A percentile compares a stretch with the other conserved stretches of the same genome.
phyloP scores from a whole-genome alignment of 2,329 filamentous ascomycete species.

The Talaromyces sp. region DNA sequence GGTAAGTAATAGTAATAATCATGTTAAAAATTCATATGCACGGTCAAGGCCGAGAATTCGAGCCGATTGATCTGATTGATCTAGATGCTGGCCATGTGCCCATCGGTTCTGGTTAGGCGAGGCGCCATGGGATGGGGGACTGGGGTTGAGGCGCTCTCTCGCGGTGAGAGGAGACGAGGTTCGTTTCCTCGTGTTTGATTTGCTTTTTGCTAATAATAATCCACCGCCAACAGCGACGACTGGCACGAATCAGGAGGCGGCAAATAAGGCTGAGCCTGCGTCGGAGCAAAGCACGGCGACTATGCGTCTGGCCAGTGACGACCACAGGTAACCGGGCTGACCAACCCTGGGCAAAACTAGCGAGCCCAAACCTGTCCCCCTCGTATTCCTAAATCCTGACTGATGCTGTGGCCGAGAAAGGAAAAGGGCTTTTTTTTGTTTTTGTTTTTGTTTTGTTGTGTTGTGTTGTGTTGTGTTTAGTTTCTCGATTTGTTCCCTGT shows the following conservation, averaged over 20 bases:
- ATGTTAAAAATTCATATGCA: background rate
- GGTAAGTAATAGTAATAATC: no score
- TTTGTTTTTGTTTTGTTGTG: no score
- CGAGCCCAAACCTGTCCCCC: constrained; percentile 4
- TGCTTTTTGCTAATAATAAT: background rate
- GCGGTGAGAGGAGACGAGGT: no score
- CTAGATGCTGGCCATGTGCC: background rate
- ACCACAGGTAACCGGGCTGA: background rate
- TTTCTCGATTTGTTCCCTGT: background rate
- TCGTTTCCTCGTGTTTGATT: background rate
- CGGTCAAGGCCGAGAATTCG: background rate
- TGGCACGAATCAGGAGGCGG: background rate
- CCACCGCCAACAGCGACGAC: background rate
- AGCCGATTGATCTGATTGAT: background rate
- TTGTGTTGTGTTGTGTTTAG: background rate
- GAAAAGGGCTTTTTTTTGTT: background rate
- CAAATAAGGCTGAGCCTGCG: background rate
- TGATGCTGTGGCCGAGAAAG: background rate
- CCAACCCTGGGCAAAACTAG: constrained; percentile 9
- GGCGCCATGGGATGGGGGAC: constrained; percentile 23
- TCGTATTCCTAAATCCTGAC: background rate
- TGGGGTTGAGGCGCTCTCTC: constrained; percentile 9
- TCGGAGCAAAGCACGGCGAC: background rate
- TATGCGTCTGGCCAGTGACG: background rate
- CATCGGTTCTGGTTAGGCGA: background rate